Conservation (phyloP, 164 flowering plant species). For the Piper longum region DNA sequence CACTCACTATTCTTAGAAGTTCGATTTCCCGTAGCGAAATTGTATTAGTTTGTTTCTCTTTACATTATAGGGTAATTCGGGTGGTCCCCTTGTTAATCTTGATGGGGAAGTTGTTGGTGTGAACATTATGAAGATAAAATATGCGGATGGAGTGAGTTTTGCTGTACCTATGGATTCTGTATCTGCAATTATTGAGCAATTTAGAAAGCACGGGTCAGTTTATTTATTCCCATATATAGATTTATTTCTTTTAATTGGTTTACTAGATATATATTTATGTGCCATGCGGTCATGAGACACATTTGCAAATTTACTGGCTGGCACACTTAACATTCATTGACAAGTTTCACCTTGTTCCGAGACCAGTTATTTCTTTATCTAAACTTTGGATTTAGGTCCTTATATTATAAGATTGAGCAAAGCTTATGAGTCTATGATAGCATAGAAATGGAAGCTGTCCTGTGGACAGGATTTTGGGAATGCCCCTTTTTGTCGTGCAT, state of each 20-base stretch:
- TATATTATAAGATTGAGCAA: not conserved
- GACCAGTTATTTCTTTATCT: no score
- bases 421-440: not conserved
- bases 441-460: not conserved
- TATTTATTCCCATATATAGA: not conserved
- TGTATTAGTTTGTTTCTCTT: not conserved
- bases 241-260: not conserved
- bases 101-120: slow-evolving; percentile 93
- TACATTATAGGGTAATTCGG: slow-evolving; percentile 67
- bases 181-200: slow-evolving; percentile 59
- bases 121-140: slow-evolving; percentile 58
- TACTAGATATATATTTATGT: no score
- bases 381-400: not conserved
- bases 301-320: no score
- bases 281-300: no score
- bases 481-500: no score
- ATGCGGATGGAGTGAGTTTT: slow-evolving; percentile 76
- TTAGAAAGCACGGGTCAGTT: slow-evolving; percentile 71
- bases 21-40: not conserved
- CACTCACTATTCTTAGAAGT: no score
- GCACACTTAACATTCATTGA: no score
- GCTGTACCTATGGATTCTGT: slow-evolving; percentile 79
- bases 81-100: slow-evolving; percentile 87
- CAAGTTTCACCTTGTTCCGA: no score
- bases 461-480: not conserved